Base-by-base conservation (phyloP, 2,329 filamentous ascomycete genomes). In the Grosmannia clavigera region DNA sequence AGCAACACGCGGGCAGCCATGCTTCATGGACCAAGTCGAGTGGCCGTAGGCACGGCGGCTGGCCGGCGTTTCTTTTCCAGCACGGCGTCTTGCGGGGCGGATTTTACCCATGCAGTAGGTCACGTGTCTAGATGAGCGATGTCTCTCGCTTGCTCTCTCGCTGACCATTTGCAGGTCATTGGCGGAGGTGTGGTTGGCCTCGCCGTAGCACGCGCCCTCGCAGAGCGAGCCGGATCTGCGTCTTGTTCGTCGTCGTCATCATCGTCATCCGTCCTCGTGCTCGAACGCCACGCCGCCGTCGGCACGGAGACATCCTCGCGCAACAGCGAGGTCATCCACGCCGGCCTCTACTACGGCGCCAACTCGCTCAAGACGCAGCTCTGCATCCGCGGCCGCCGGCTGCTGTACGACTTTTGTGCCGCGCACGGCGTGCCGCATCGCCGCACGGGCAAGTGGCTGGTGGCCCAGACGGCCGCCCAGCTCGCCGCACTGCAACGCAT, bases 291-390 rank as follows among this genome's bases (percentile, higher is more conserved):
- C 76, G 73, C 78, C 27, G 78, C 81, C 57, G 79, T 88, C 31
- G 92, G 92, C 57, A 92, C 84, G 33, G 92, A 96, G 75, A 96
- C 91, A 0, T 92, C 87, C 64, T 89, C 87, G 65, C 85, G 92
- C 66, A 96, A 96, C 76, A 92, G 88, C 69, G 92, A 97, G 80
- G 92, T 97, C 60, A 95, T 99, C 67, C 94, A 99, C 71, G 94
- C 90, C 1, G 94, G 94, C 16, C 81, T 97, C 64, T 97, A 96
- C 79, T 96, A 96, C 73, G 89, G 88, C 19, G 70, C 78, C 6
- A 73, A 75, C 50, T 86, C 85, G 1, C 82, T 96, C 58, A 99
- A 99, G 74, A 90, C 92, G 1, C 75, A 75, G 19, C 82, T 99
- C 14, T 99, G 94, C 74, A 78, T 96, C 64, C 76, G 78, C 38